Evolutionary conservation across 179 eudicot species (phyloP).

Genomic region (Heliamphora pulchella): DNA sequence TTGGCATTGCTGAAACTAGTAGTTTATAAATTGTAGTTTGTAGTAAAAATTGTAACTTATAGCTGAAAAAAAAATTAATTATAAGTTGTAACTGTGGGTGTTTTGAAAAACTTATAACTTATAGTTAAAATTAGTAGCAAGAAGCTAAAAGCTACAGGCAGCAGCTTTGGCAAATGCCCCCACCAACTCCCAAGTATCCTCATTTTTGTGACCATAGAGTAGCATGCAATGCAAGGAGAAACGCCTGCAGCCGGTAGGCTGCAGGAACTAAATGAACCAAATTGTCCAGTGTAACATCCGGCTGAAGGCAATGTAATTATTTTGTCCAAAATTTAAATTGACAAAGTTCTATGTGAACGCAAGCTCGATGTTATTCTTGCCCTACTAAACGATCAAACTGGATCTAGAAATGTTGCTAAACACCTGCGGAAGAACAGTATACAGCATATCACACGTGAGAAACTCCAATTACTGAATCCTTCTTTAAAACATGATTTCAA

Average conservation of each 20-base stretch:
- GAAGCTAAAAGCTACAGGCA: too few species aligned
- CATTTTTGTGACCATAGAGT: neutral
- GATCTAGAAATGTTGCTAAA: neutral
- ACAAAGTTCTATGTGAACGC: neutral
- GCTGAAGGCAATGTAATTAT: neutral
- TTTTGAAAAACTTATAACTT: too few species aligned
- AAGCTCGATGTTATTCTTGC: neutral
- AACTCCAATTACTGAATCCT: neutral
- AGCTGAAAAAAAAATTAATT: too few species aligned
- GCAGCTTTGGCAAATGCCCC: neutral
- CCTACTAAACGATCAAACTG: neutral
- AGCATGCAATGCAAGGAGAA: too few species aligned
- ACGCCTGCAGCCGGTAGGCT: too few species aligned
- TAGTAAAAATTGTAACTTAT: too few species aligned
- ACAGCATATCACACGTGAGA: neutral
- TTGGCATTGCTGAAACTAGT: too few species aligned
- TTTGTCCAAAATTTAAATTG: neutral
- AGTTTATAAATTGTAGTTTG: too few species aligned
- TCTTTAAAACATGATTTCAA: neutral
- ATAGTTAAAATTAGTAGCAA: too few species aligned
- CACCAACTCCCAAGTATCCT: neutral
- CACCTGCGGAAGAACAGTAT: neutral
- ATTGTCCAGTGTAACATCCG: neutral
- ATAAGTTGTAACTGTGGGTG: too few species aligned
- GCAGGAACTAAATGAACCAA: neutral